Base-by-base conservation (phyloP, 1,284 basidiomycete species). In the Ceratobasidium papillatum region DNA sequence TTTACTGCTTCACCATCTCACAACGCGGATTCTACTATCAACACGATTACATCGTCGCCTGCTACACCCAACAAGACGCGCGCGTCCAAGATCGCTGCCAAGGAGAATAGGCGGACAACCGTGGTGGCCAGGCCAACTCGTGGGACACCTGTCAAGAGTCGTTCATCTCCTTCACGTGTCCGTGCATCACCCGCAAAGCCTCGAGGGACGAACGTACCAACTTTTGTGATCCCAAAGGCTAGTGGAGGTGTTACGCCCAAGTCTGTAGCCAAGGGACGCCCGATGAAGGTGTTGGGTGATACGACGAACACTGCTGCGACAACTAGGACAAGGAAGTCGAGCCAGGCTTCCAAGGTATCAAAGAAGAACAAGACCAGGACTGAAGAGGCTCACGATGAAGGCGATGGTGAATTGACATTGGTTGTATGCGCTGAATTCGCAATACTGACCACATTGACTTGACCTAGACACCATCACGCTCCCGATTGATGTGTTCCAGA, bases 401-500 rank as follows among this genome's bases (percentile, higher is more conserved):
- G 68, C 25, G 68, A 72, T 51, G 68, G 68, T 61, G 41, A 58
- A 71, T 71, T 66, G 41, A 11, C 38, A 27, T 38, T 14, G 30
- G n/a, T 30, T 51, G 30, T 74, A 56, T 47, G 56, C 69, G 68
- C 56, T 41, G 22, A 51, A 30, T 54, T 41, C 27, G 25, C 19
- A 27, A 22, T 65, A 22, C 52, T 58, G 22, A 45, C 41, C 27
- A 34, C 36, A 12, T 17, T 30, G 3, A 2, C 1, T 27, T 41
- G 36, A 22, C 49, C 34, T 61, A 61, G 74, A 66, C 58, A 71
- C 59, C 12, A 68, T 68, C 64, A 62, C 74, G 52, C 54, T 74
- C 22, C 72, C 72, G 2, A 45, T 66, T 8, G 72, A 74, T 30
- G 47, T 74, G 47, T 66, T 76, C 69, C 71, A 56, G 25, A 76